Percentiles rank a stretch among this genome's conserved stretches.
Evolutionary conservation across 1,284 basidiomycete genomes (phyloP).

Genomic region (Rhodotorula sp.): DNA sequence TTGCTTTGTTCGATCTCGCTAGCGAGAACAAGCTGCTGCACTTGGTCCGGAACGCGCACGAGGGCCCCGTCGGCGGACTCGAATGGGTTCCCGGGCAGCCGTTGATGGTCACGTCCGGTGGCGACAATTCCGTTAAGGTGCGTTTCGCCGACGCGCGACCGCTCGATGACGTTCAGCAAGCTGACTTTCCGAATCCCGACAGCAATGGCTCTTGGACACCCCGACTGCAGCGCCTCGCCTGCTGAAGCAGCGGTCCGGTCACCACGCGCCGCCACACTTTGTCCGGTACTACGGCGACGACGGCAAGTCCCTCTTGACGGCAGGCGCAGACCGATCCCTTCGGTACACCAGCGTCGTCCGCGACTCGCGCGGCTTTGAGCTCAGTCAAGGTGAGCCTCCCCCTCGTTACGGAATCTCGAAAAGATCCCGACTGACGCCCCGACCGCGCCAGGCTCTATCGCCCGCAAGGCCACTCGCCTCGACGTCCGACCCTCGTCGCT

Average conservation of each 20-base stretch:
- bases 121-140: constrained; percentile 91
- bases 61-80: constrained; percentile 70
- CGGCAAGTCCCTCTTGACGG: constrained; percentile 88
- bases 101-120: constrained; percentile 77
- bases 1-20: constrained; percentile 84
- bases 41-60: constrained; percentile 79
- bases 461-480: constrained; percentile 76
- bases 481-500: constrained; percentile 75
- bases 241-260: constrained; percentile 87
- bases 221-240: constrained; percentile 79
- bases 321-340: constrained; percentile 73
- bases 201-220: constrained; percentile 99
- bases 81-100: constrained; percentile 91
- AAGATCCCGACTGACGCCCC: neutral
- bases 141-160: constrained; percentile 29
- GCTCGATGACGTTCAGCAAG: constrained; percentile 7
- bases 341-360: constrained; percentile 88
- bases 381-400: constrained; percentile 73
- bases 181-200: constrained; percentile 60
- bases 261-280: constrained; percentile 83
- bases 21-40: constrained; percentile 65
- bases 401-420: no score
- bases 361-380: constrained; percentile 87
- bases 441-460: constrained; percentile 63
- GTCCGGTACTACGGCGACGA: constrained; percentile 95